A percentile compares a stretch with the other conserved stretches of the same genome.
phyloP scores from a whole-genome alignment of 495 filamentous ascomycete species.

The Polyplosphaeria fusca region DNA sequence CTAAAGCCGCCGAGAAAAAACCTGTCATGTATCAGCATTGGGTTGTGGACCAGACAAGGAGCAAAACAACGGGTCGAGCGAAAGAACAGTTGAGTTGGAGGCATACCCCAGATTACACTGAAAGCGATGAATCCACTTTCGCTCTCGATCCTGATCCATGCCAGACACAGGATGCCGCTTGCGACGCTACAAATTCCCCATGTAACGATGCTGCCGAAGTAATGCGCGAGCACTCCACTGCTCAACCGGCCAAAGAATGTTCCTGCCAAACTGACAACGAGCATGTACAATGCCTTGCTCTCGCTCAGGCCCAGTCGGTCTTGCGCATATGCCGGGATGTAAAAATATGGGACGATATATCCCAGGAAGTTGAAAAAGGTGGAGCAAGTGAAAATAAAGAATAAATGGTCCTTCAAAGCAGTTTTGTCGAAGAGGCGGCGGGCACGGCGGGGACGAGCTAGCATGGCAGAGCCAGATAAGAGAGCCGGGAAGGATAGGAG shows the following conservation, averaged over 20 bases:
- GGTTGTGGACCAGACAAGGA: neutral
- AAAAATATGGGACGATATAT: conserved; percentile 33
- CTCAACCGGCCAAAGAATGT: conserved; percentile 28
- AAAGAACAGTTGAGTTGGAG: neutral
- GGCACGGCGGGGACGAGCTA: conserved; percentile 21
- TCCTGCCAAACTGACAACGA: conserved; percentile 16
- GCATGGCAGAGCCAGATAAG: conserved; percentile 14
- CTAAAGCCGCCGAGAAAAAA: conserved; percentile 29
- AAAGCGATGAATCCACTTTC: conserved; percentile 26
- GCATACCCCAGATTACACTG: conserved; percentile 31
- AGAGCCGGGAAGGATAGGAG: conserved; percentile 26
- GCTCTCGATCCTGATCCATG: conserved; percentile 26
- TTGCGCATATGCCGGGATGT: conserved; percentile 28
- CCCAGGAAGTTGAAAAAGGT: conserved; percentile 30
- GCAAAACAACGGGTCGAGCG: neutral
- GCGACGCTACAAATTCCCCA: conserved; percentile 21
- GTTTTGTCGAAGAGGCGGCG: conserved; percentile 26
- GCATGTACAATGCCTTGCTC: conserved; percentile 24
- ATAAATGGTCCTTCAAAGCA: conserved; percentile 22
- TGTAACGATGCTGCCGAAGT: conserved; percentile 20
- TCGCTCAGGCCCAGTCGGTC: conserved; percentile 22
- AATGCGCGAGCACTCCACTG: conserved; percentile 22
- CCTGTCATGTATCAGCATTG: conserved; percentile 6
- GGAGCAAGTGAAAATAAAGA: conserved; percentile 30
- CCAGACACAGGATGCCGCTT: conserved; percentile 15